Evolutionary conservation across 1,284 basidiomycete species (phyloP), one percentile per base, ranked within the genome.

Genomic region (Waitea zeae): DNA sequence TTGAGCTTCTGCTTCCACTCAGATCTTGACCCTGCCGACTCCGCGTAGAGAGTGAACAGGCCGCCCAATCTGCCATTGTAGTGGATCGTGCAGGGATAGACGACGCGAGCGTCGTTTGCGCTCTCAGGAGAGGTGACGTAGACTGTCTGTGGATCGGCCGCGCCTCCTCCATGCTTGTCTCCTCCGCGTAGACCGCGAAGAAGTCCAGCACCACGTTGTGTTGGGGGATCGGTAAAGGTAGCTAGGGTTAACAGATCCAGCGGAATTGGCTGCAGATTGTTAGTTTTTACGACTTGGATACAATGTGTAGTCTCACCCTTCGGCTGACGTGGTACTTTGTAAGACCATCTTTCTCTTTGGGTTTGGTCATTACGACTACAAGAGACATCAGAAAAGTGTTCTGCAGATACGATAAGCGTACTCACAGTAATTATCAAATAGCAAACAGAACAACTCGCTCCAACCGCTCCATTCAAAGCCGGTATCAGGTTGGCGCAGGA

Each of bases 351-450:
- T 66, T 73, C 44, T 83, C 77, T 48, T 74, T 78, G 2, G 72
- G 58, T 51, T 89, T 92, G 11, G 84, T 88, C 61, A 90, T 72
- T 29, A 93, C 83, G 47, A 92, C 87, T 89, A 13, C 13, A 18
- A 7, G n/a, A 4, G 5, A 44, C 20, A 24, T 38, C 22, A 40
- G 30, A n/a, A 6, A 12, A 50, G 27, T 18, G 20, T 17, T 18
- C 19, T 35, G 30, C 5, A 32, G 26, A n/a, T n/a, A n/a, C 15
- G 12, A 20, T 20, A 7, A 22, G 24, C 27, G 19, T 15, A 60
- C 82, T 52, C 46, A 89, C 87, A 54, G 47, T 93, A 96, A 51
- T 93, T 87, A 51, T 95, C 92, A 50, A 96, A 93, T 3, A 96
- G 59, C 38, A 95, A 64, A 3, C 89, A 78, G 43, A 79, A 80